A percentile compares a stretch with the other conserved stretches of the same genome.
phyloP scores from a whole-genome alignment of 768 basidiomycete species.

The Lentinula raphanica region DNA sequence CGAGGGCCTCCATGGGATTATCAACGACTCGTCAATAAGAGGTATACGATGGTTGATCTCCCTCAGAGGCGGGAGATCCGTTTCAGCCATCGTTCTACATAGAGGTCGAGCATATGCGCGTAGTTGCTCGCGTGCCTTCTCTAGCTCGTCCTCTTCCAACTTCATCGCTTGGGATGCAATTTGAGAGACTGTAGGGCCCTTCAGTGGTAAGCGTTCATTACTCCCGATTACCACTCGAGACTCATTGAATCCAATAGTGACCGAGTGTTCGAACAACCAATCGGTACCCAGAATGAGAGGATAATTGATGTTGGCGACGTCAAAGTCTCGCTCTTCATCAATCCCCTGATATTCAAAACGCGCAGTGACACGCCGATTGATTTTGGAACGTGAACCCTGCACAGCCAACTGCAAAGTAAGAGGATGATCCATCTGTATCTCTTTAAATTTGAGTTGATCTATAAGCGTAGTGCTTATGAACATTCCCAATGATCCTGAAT shows the following conservation, averaged over 20 bases:
- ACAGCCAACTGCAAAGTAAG: constrained; percentile 24
- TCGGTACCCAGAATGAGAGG: constrained; percentile 33
- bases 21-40: constrained; percentile 18
- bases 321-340: constrained; percentile 19
- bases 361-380: constrained; percentile 14
- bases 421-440: constrained; percentile 14
- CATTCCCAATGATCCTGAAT: constrained; percentile 23
- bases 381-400: constrained; percentile 20
- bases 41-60: constrained; percentile 26
- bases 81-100: constrained; percentile 4
- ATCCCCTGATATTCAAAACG: constrained; percentile 13
- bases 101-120: constrained; percentile 10
- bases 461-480: constrained; percentile 23
- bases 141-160: constrained; percentile 6
- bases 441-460: constrained; percentile 15
- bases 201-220: constrained; percentile 9
- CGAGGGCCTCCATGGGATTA: constrained; percentile 14
- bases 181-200: constrained; percentile 10
- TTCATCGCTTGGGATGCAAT: constrained; percentile 10
- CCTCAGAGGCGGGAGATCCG: constrained; percentile 19
- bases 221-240: constrained; percentile 13
- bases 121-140: constrained; percentile 6
- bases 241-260: constrained; percentile 24
- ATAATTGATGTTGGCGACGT: constrained; percentile 34
- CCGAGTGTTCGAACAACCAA: constrained; percentile 26